Conservation (phyloP, 2,329 filamentous ascomycete genomes). For the Penicillium hesseltinei region DNA sequence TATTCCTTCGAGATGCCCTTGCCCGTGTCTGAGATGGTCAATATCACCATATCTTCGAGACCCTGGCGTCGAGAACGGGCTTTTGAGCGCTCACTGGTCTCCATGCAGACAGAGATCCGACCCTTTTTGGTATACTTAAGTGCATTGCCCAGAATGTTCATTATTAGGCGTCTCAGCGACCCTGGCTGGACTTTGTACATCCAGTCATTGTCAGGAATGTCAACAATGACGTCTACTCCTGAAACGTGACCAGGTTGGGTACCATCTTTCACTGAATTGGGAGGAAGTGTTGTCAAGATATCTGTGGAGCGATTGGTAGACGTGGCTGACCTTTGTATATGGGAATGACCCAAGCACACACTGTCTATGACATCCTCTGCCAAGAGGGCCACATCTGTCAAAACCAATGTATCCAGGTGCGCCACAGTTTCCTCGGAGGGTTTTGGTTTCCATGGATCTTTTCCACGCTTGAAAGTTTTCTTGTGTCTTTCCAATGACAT, state of each 20-base stretch:
- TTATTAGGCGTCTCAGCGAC: constrained; percentile 29
- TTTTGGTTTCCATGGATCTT: constrained; percentile 7
- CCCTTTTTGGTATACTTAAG: constrained; percentile 32
- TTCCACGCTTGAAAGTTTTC: constrained; percentile 3
- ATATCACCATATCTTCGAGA: constrained; percentile 10
- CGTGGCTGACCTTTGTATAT: constrained; percentile 1
- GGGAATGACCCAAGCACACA: constrained; percentile 23
- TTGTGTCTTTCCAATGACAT: constrained; percentile 19
- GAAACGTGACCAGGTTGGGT: neutral
- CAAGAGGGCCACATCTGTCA: constrained; percentile 25
- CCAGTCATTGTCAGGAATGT: constrained; percentile 19
- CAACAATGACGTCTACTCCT: neutral
- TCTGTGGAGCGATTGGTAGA: neutral
- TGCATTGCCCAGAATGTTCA: constrained; percentile 35
- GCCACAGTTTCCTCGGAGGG: neutral
- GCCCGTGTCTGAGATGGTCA: constrained; percentile 60
- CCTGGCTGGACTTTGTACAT: constrained; percentile 22
- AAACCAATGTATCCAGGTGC: constrained; percentile 3
- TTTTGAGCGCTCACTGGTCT: neutral
- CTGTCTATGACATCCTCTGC: constrained; percentile 27
- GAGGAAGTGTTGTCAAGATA: neutral
- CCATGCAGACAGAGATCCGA: constrained; percentile 20
- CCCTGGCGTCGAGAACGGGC: constrained; percentile 13
- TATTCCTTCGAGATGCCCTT: constrained; percentile 61
- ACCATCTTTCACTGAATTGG: neutral